phyloP scores from a whole-genome alignment of 768 basidiomycete genomes.

The Trametes cinnabarina region DNA sequence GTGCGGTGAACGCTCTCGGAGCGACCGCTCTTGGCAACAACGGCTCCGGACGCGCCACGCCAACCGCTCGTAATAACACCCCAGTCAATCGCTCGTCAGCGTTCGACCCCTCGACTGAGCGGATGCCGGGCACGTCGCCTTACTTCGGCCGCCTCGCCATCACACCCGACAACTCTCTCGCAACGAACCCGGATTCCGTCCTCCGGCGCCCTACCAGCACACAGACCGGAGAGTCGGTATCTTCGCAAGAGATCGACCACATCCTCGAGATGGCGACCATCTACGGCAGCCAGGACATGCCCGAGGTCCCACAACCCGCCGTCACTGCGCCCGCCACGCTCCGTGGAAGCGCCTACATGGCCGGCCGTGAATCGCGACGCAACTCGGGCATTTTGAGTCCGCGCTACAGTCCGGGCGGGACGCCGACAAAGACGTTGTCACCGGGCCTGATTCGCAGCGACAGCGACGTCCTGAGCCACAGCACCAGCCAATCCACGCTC shows the following conservation, averaged over 20 bases:
- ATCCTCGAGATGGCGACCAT: conserved; percentile 53
- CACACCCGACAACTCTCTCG: conserved; percentile 17
- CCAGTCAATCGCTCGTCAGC: conserved; percentile 7
- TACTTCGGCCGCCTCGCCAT: conserved; percentile 12
- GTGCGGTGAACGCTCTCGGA: not conserved
- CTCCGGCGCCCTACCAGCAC: not conserved
- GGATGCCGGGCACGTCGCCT: conserved; percentile 10
- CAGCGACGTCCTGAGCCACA: not conserved
- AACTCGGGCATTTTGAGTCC: not conserved
- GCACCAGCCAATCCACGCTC: not conserved
- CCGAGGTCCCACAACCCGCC: conserved; percentile 10
- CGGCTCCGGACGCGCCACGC: not conserved
- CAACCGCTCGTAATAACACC: not conserved
- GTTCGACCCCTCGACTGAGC: conserved; percentile 1
- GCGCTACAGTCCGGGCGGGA: not conserved
- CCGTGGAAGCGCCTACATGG: conserved; percentile 21
- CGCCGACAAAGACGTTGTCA: not conserved
- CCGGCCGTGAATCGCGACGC: conserved; percentile 16
- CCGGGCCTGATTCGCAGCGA: not conserved
- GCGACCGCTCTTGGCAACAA: conserved; percentile 12
- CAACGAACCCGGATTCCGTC: not conserved
- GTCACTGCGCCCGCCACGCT: conserved; percentile 15
- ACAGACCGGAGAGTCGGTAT: conserved; percentile 2
- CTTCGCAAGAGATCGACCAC: conserved; percentile 44
- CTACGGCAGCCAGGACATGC: conserved; percentile 24